Conservation (phyloP, 1,284 basidiomycete genomes). For the Irpex sp. region DNA sequence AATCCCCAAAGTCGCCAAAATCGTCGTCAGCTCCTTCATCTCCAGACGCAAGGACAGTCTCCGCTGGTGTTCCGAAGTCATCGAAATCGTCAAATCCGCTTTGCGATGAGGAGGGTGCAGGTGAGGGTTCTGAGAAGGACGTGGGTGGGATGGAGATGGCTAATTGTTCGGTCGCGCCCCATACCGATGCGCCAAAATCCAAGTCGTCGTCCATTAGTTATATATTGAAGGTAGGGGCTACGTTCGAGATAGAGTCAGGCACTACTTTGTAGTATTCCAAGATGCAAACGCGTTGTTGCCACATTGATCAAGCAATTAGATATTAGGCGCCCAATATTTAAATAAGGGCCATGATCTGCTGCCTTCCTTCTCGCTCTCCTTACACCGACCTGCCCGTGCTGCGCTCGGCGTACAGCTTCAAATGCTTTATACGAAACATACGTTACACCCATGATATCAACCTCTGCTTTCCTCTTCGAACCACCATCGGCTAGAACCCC, state of each 20-base stretch:
- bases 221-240: neutral
- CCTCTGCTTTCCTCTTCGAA: conserved; percentile 48
- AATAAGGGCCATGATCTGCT: too few relatives aligned
- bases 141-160: conserved; percentile 19
- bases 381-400: neutral
- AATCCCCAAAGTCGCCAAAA: conserved; percentile 86
- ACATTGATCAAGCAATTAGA: neutral
- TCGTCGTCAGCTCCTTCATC: conserved; percentile 65
- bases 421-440: neutral
- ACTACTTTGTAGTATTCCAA: neutral
- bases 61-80: conserved; percentile 60
- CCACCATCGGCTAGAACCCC: conserved; percentile 43
- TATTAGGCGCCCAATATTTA: neutral
- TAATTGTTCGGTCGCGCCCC: conserved; percentile 46
- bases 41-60: conserved; percentile 33
- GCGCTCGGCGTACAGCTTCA: neutral
- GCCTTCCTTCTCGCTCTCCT: neutral
- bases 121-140: conserved; percentile 16
- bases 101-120: conserved; percentile 31
- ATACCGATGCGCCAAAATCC: conserved; percentile 67
- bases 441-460: neutral
- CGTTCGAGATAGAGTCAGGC: neutral
- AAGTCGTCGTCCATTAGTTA: conserved; percentile 64
- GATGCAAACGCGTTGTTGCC: neutral
- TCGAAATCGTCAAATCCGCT: conserved; percentile 63